A percentile compares a stretch with the other conserved stretches of the same genome.
Conservation (phyloP, 257 asterid species). For the Penstemon newberryi region DNA sequence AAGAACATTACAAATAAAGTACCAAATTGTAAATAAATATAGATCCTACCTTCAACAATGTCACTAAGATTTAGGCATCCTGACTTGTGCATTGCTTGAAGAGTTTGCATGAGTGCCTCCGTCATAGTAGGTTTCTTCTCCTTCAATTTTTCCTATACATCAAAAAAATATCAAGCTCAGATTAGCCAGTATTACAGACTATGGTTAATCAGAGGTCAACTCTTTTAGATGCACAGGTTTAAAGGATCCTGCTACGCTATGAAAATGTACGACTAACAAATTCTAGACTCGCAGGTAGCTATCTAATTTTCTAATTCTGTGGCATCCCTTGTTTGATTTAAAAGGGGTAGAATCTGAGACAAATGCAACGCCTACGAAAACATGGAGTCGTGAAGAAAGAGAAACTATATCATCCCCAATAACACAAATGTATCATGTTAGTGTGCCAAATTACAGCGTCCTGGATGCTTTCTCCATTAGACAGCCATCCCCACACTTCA, state of each 20-base stretch:
- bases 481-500: not conserved
- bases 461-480: not conserved
- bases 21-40: constrained; percentile 15
- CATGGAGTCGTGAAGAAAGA: not conserved
- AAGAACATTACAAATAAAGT: constrained; percentile 12
- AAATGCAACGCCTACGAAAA: not conserved
- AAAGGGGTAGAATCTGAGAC: not conserved
- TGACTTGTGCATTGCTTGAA: constrained; percentile 94
- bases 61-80: constrained; percentile 87
- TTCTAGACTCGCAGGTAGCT: constrained; percentile 2
- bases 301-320: not conserved
- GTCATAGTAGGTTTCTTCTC: constrained; percentile 88
- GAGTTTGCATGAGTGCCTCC: constrained; percentile 84
- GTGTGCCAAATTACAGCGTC: not conserved
- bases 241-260: constrained; percentile 14
- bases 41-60: constrained; percentile 81
- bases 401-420: constrained; percentile 1
- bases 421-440: not conserved
- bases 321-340: constrained; percentile 17
- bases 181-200: constrained; percentile 19
- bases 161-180: constrained; percentile 18
- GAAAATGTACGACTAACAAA: constrained; percentile 16
- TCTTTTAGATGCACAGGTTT: not conserved
- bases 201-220: constrained; percentile 6
- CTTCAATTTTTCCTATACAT: constrained; percentile 83